Percentiles rank a stretch among this genome's conserved stretches.
phyloP scores from a whole-genome alignment of 176 grass and related monocot genomes.

The Carex cristatella region DNA sequence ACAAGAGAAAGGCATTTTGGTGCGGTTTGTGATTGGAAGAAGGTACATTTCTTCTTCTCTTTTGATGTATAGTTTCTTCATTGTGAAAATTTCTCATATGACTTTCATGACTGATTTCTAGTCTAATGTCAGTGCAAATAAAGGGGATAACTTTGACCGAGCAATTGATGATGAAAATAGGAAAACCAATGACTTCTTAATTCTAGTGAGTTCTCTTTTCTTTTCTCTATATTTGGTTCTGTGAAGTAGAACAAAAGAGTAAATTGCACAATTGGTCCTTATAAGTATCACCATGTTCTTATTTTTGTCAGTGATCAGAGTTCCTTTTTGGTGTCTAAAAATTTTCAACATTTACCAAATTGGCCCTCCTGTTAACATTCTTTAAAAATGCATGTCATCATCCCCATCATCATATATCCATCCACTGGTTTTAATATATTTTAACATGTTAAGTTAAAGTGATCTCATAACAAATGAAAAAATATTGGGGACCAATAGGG shows the following conservation, averaged over 20 bases:
- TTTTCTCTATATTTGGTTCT: neutral
- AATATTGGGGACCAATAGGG: neutral
- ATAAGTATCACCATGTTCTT: neutral
- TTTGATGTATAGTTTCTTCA: neutral
- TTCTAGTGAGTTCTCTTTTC: constrained; percentile 57
- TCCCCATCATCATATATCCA: too few relatives aligned
- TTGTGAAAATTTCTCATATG: constrained; percentile 15
- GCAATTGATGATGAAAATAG: constrained; percentile 90
- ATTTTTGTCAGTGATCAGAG: neutral
- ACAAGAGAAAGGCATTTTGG: constrained; percentile 84
- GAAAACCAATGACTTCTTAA: constrained; percentile 72
- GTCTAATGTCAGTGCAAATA: constrained; percentile 55
- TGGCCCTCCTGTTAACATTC: neutral
- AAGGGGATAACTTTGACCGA: constrained; percentile 68
- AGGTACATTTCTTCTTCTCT: constrained; percentile 44
- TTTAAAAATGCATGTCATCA: neutral
- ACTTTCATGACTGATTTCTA: constrained; percentile 35
- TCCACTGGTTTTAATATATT: neutral
- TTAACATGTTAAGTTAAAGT: neutral
- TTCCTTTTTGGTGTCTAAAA: neutral
- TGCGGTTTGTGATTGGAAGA: constrained; percentile 93
- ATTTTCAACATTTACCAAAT: neutral
- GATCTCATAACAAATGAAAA: neutral
- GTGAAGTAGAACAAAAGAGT: neutral
- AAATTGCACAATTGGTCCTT: neutral